Conservation (phyloP, 139 green algal genomes). For the Closterium sp. region DNA sequence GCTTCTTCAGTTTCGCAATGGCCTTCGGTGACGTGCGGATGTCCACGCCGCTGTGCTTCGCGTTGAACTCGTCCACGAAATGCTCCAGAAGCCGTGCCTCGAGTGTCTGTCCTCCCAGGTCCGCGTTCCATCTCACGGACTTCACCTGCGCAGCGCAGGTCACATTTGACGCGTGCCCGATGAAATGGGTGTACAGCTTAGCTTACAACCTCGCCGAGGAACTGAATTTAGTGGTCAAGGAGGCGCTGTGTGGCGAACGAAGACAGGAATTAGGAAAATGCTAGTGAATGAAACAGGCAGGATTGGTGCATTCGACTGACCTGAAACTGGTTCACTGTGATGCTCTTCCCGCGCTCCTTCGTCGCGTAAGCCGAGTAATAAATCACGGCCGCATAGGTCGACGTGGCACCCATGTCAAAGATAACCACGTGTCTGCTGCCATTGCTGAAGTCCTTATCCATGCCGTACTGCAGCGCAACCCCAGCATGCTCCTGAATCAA, state of each 20-base stretch:
- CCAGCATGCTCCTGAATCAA: conserved; percentile 85
- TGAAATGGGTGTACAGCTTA: background rate
- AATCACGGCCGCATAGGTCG: conserved; percentile 75
- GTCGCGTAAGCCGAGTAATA: conserved; percentile 77
- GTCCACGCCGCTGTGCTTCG: conserved; percentile 37
- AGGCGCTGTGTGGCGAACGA: background rate
- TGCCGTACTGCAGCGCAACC: conserved; percentile 95
- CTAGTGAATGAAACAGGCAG: background rate
- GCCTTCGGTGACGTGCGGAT: conserved; percentile 65
- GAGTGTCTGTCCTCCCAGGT: conserved; percentile 76
- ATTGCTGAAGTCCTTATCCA: conserved; percentile 72
- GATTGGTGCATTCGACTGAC: conserved; percentile 37
- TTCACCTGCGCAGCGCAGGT: conserved; percentile 67
- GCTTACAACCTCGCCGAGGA: too few relatives aligned
- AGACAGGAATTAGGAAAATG: background rate
- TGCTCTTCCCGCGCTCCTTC: conserved; percentile 70
- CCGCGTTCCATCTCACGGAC: conserved; percentile 83
- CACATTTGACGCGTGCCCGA: background rate
- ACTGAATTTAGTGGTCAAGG: background rate
- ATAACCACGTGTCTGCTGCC: conserved; percentile 79
- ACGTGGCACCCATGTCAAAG: conserved; percentile 88
- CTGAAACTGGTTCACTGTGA: conserved; percentile 77
- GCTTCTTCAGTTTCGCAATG: conserved; percentile 84
- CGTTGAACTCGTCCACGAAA: conserved; percentile 83
- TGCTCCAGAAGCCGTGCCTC: conserved; percentile 84